Evolutionary conservation across 1,284 basidiomycete species (phyloP).

Genomic region (Apiotrichum sp.): DNA sequence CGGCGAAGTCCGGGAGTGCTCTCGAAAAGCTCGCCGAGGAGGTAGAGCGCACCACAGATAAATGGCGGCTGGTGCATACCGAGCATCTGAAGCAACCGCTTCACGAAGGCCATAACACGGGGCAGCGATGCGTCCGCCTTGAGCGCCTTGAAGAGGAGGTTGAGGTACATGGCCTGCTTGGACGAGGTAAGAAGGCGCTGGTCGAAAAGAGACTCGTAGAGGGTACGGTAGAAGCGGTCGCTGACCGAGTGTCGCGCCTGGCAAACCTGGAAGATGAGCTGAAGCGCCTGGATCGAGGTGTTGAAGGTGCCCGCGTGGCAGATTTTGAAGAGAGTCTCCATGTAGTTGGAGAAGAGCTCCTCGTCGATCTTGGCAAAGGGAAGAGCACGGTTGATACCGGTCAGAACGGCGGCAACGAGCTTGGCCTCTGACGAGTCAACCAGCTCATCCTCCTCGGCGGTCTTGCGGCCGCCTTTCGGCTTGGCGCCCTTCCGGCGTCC

Average conservation of each 20-base stretch:
- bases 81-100: conserved; percentile 80
- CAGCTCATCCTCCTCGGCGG: conserved; percentile 50
- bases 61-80: conserved; percentile 75
- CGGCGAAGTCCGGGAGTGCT: conserved; percentile 63
- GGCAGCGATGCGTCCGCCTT: conserved; percentile 63
- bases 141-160: conserved; percentile 86
- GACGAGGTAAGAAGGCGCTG: conserved; percentile 71
- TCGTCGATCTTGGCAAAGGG: conserved; percentile 75
- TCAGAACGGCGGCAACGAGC: conserved; percentile 83
- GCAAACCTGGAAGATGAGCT: conserved; percentile 81
- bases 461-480: conserved; percentile 40
- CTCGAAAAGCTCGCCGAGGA: conserved; percentile 65
- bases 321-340: conserved; percentile 91
- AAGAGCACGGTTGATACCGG: conserved; percentile 90
- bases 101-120: conserved; percentile 75
- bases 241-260: conserved; percentile 53
- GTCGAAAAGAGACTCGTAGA: conserved; percentile 86
- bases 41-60: conserved; percentile 74
- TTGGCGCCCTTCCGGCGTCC: conserved; percentile 44
- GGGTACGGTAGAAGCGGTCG: conserved; percentile 82
- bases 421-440: conserved; percentile 76
- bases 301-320: conserved; percentile 89
- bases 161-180: conserved; percentile 97
- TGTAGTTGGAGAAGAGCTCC: conserved; percentile 71
- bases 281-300: conserved; percentile 87